Evolutionary conservation across 768 basidiomycete genomes (phyloP), one percentile per base, ranked within the genome.

Genomic region (Pisolithus microcarpus): DNA sequence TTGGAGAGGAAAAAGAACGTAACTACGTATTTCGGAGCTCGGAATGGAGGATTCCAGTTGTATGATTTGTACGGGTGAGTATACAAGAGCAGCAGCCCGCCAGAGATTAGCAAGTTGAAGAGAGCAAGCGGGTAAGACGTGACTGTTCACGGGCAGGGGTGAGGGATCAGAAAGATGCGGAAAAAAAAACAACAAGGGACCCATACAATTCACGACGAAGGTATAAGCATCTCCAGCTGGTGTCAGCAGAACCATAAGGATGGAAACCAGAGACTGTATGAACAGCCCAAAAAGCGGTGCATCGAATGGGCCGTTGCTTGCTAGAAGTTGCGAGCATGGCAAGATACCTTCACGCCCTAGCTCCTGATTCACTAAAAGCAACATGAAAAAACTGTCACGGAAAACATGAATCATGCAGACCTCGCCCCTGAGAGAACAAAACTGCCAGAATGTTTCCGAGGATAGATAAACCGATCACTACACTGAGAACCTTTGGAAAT

Each of bases 191-290:
- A 28, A 21, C 18, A 47, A 10, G 16, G 7, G 23, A 16, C 19
- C 63, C 83, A 54, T 47, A 84, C 85, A 61, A 58, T 79, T 84
- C 50, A 85, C 72, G 57, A 82, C 73, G 65, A 90, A 87, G 28
- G 80, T 72, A 59, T 86, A 90, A 0, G 84, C 84, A 56, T 89
- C 87, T 3, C 88, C 86, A 0, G 84, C 75, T 0, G 87, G 87
- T 0, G 82, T 72, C 1, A 72, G 71, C 6, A 80, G 57, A 43
- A 84, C 69, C 50, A 85, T 70, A 10, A 74, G 56, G 19, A 77
- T 73, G 0, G 83, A 85, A 15, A 85, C 59, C 5, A 79, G 18
- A 64, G 80, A 89, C 56, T 86, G 84, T 0, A 74, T 68, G 43
- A 81, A 74, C 4, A 90, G 69, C 0, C 84, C 85, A 0, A 78